These are phyloP conservation scores for Eucalyptus pauciflora DNA, from an alignment of 345 rosid genomes.

Conservation along the genomic window DNA sequence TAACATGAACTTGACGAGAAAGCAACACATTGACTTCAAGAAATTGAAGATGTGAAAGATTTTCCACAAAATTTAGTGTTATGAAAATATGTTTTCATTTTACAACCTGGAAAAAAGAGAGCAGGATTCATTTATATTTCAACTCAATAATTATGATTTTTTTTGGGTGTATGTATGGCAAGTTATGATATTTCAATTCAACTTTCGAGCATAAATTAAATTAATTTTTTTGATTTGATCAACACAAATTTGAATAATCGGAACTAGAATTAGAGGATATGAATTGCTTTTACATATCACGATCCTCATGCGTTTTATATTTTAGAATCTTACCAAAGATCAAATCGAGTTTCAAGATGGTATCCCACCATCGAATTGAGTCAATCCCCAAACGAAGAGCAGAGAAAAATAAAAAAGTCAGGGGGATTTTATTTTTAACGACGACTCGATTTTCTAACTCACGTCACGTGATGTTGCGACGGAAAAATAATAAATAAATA, in stretches of 20 bases:
- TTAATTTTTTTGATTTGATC: neutral
- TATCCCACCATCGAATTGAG: neutral
- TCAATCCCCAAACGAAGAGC: neutral
- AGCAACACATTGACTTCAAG: neutral
- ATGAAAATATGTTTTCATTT: neutral
- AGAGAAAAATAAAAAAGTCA: neutral
- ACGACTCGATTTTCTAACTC: neutral
- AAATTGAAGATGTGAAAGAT: neutral
- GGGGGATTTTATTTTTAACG: neutral
- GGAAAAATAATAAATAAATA: neutral
- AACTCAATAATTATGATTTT: neutral
- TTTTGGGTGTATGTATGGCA: accelerated
- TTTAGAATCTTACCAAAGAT: neutral
- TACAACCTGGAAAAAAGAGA: neutral
- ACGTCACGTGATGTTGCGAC: neutral
- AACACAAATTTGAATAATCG: neutral
- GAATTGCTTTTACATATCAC: neutral
- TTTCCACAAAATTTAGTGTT: neutral
- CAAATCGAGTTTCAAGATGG: neutral
- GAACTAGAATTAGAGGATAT: neutral
- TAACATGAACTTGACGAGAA: neutral
- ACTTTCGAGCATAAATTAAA: accelerated
- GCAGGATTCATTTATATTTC: neutral
- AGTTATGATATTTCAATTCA: neutral
- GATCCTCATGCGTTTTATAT: neutral